These are phyloP conservation scores for Chalciporus sp. DNA, from an alignment of 1,284 basidiomycete genomes.

Conservation along the genomic window DNA sequence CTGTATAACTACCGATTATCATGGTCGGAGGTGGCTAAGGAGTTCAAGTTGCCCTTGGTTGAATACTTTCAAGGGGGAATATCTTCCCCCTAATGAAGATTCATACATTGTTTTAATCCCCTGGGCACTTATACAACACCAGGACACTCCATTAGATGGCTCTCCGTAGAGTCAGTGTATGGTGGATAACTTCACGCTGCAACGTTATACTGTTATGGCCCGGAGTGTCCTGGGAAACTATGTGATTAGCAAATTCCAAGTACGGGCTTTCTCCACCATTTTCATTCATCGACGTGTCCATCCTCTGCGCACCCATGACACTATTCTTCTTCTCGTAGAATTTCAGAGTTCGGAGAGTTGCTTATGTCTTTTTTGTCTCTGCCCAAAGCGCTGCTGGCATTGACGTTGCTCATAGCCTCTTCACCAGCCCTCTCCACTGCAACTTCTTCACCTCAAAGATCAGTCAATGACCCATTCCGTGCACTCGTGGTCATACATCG, in stretches of 20 bases:
- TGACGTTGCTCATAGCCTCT: constrained; percentile 42
- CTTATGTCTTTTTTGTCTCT: constrained; percentile 19
- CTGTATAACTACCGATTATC: too few species aligned
- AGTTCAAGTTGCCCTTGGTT: too few species aligned
- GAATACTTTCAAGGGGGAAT: too few species aligned
- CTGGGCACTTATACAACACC: too few species aligned
- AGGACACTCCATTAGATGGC: too few species aligned
- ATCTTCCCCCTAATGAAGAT: too few species aligned
- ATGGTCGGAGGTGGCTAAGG: too few species aligned
- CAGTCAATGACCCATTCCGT: constrained; percentile 62
- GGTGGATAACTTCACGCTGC: too few species aligned
- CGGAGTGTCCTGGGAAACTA: too few species aligned
- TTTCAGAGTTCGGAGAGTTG: constrained; percentile 4
- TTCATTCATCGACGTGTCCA: background rate
- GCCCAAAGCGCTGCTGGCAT: constrained; percentile 23
- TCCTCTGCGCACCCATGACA: background rate
- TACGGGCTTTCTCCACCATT: background rate
- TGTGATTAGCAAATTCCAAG: background rate
- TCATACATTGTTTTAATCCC: too few species aligned
- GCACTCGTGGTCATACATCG: constrained; percentile 51
- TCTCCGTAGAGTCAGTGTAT: too few species aligned
- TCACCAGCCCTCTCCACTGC: constrained; percentile 31
- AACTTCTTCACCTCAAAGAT: constrained; percentile 44
- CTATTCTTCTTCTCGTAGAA: constrained; percentile 6
- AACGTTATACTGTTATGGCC: too few species aligned